A percentile compares a stretch with the other conserved stretches of the same genome.
Conservation (phyloP, 2,329 filamentous ascomycete species). For the Nemania abortiva region DNA sequence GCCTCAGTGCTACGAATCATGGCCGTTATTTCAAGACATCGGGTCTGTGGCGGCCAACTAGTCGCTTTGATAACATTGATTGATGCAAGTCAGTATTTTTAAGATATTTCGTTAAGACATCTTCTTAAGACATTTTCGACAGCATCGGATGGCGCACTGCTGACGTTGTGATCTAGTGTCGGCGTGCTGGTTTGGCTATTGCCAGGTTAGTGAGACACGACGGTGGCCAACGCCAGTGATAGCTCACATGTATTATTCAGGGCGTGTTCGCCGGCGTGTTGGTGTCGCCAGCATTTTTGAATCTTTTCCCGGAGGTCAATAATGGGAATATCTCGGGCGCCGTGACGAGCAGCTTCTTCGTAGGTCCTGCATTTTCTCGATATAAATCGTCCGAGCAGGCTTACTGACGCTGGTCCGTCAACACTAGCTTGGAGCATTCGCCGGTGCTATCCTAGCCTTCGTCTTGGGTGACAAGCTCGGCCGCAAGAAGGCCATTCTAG, state of each 20-base stretch:
- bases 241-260: slow-evolving; percentile 42
- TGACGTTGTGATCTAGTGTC: slow-evolving; percentile 41
- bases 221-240: background rate
- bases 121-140: slow-evolving; percentile 39
- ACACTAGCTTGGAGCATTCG: slow-evolving; percentile 69
- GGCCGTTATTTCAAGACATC: slow-evolving; percentile 15
- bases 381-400: background rate
- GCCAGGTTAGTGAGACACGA: slow-evolving; percentile 47
- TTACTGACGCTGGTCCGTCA: slow-evolving; percentile 1
- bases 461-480: slow-evolving; percentile 73
- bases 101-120: too few species aligned
- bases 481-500: slow-evolving; percentile 73
- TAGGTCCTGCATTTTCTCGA: slow-evolving; percentile 45
- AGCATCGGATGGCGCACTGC: slow-evolving; percentile 26
- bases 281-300: slow-evolving; percentile 56
- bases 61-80: slow-evolving; percentile 50
- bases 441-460: slow-evolving; percentile 75
- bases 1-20: slow-evolving; percentile 17
- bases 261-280: slow-evolving; percentile 59
- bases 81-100: slow-evolving; percentile 46
- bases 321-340: slow-evolving; percentile 59
- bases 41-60: slow-evolving; percentile 39
- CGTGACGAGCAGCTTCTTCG: slow-evolving; percentile 59
- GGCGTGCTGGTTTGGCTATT: slow-evolving; percentile 51
- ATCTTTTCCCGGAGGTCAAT: slow-evolving; percentile 54